A percentile compares a stretch with the other conserved stretches of the same genome.
phyloP scores from a whole-genome alignment of 768 basidiomycete genomes.

The Clitopilus passeckerianus region DNA sequence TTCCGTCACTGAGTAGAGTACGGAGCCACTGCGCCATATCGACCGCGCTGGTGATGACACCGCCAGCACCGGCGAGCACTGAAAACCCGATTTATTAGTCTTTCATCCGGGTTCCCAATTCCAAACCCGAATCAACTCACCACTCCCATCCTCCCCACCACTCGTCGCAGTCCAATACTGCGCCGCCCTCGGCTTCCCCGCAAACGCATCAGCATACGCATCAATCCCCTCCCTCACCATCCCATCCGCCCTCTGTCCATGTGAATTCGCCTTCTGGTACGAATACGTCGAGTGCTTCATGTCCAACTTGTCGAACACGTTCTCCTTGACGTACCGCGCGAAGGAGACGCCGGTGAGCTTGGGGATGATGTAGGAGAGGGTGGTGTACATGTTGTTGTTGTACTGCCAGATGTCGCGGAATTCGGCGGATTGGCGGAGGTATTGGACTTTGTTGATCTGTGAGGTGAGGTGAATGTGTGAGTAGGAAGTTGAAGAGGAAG shows the following conservation, averaged over 20 bases:
- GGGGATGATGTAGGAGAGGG: slow-evolving; percentile 14
- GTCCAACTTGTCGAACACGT: slow-evolving; percentile 20
- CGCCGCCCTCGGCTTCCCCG: slow-evolving; percentile 7
- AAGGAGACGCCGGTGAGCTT: slow-evolving; percentile 11
- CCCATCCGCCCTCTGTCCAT: slow-evolving; percentile 19
- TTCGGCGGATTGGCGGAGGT: slow-evolving; percentile 16
- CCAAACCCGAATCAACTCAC: too few relatives aligned
- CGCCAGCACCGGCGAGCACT: too few relatives aligned
- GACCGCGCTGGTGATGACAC: too few relatives aligned
- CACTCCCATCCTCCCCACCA: too few relatives aligned
- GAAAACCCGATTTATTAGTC: too few relatives aligned
- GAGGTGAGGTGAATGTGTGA: too few relatives aligned
- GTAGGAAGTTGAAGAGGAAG: too few relatives aligned
- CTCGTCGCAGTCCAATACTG: not conserved
- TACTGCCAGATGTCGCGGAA: slow-evolving; percentile 21
- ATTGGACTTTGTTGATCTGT: slow-evolving; percentile 12
- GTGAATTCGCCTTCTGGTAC: slow-evolving; percentile 18
- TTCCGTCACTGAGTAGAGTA: too few relatives aligned
- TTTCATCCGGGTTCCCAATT: too few relatives aligned
- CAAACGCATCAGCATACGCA: not conserved
- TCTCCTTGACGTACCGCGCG: slow-evolving; percentile 19
- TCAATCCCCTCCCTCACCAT: slow-evolving; percentile 7
- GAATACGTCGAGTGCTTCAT: slow-evolving; percentile 6
- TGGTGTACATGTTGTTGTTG: slow-evolving; percentile 19
- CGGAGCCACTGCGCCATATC: too few relatives aligned